phyloP scores from a whole-genome alignment of 352 stramenopile genomes.

The Phytophthora idaei region DNA sequence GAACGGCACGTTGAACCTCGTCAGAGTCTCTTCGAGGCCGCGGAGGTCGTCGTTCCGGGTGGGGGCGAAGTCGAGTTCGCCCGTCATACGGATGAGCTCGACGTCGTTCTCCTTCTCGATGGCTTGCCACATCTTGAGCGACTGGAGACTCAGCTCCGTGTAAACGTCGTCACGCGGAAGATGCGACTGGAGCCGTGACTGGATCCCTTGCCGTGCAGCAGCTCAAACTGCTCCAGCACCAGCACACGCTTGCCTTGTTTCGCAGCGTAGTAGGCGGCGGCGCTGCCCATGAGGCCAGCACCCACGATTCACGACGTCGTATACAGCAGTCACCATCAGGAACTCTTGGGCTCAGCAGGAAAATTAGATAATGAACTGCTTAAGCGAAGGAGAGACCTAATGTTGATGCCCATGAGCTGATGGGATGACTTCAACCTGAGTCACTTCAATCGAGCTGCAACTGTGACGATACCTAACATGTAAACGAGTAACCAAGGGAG shows the following conservation, averaged over 20 bases:
- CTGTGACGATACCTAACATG: neutral
- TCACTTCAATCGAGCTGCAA: conserved; percentile 3
- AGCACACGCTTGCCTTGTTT: conserved; percentile 55
- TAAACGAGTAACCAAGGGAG: no score
- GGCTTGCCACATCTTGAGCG: conserved; percentile 60
- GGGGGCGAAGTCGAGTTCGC: conserved; percentile 59
- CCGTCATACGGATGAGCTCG: conserved; percentile 64
- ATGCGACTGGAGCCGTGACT: conserved; percentile 83
- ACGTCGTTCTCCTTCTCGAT: conserved; percentile 47
- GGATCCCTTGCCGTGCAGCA: conserved; percentile 68
- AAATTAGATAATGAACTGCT: conserved; percentile 5
- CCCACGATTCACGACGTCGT: conserved; percentile 63
- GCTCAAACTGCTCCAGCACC: conserved; percentile 74
- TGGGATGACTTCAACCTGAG: conserved; percentile 18
- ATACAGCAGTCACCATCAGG: conserved; percentile 23
- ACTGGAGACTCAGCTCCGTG: conserved; percentile 69
- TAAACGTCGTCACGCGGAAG: conserved; percentile 77
- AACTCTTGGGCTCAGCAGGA: neutral
- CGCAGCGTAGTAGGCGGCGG: conserved; percentile 58
- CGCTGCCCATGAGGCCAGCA: conserved; percentile 72
- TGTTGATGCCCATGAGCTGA: conserved; percentile 11
- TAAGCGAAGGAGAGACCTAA: neutral
- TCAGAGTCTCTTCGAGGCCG: conserved; percentile 38
- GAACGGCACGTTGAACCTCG: conserved; percentile 41
- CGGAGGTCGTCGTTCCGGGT: conserved; percentile 34